Evolutionary conservation across 73 alveolate species (phyloP).

Genomic region (Paramecium biaurelia): DNA sequence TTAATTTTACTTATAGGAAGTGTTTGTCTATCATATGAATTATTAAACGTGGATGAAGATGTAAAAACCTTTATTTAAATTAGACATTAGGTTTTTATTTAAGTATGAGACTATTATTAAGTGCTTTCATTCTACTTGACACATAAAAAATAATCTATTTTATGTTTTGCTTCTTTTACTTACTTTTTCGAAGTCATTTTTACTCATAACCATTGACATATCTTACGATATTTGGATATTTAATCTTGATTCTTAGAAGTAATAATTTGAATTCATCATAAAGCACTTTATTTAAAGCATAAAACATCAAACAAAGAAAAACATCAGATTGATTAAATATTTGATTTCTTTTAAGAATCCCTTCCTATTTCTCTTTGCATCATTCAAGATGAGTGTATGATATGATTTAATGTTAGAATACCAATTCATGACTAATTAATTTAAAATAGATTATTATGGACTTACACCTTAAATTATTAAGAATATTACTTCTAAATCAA

Average conservation of each 20-base stretch:
- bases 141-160: not conserved
- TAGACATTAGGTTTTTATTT: not conserved
- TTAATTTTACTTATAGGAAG: not conserved
- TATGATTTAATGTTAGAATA: not conserved
- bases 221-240: not conserved
- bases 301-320: not conserved
- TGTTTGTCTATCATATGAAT: not conserved
- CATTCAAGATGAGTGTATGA: not conserved
- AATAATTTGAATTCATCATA: not conserved
- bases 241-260: not conserved
- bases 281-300: not conserved
- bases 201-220: not conserved
- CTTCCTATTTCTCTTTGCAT: not conserved
- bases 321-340: not conserved
- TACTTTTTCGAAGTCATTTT: not conserved
- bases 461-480: not conserved
- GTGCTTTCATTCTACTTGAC: not conserved
- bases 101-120: not conserved
- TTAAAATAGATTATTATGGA: not conserved
- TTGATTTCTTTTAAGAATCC: not conserved
- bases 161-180: not conserved
- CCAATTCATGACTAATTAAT: not conserved
- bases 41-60: not conserved
- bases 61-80: not conserved
- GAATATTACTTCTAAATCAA: not conserved